These are phyloP conservation scores for Arabidopsis lyrata DNA, from an alignment of 441 rosid genomes.

Conservation along the genomic window DNA sequence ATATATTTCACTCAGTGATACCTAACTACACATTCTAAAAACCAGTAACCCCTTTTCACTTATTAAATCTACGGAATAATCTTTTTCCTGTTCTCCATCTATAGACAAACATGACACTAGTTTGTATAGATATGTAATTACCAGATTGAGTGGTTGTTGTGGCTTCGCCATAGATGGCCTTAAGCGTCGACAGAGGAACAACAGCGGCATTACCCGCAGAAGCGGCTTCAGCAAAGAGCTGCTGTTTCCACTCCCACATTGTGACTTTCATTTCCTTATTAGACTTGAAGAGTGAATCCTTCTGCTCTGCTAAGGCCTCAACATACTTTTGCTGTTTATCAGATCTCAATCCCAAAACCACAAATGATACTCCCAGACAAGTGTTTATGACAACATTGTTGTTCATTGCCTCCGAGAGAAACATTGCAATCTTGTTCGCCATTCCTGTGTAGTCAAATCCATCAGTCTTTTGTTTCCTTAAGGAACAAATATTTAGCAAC, in stretches of 20 bases:
- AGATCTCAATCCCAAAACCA: slow-evolving; percentile 61
- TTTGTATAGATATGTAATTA: slow-evolving; percentile 10
- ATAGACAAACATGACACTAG: neutral
- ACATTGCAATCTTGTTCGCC: slow-evolving; percentile 49
- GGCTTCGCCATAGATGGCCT: slow-evolving; percentile 72
- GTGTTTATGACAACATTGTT: slow-evolving; percentile 59
- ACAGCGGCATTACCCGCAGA: slow-evolving; percentile 52
- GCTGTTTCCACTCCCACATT: slow-evolving; percentile 89
- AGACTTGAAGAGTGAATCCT: slow-evolving; percentile 56
- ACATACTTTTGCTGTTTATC: slow-evolving; percentile 62
- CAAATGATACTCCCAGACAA: slow-evolving; percentile 56
- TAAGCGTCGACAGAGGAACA: slow-evolving; percentile 67
- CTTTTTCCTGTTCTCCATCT: neutral
- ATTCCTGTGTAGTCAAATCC: slow-evolving; percentile 37
- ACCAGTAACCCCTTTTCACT: neutral
- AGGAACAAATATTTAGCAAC: slow-evolving; percentile 29
- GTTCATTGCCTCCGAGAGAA: slow-evolving; percentile 50
- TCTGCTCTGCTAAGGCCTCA: slow-evolving; percentile 59
- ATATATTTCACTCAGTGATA: neutral
- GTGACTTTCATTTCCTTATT: slow-evolving; percentile 65
- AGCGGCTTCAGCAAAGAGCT: slow-evolving; percentile 68
- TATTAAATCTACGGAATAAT: too few relatives aligned
- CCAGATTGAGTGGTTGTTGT: slow-evolving; percentile 46
- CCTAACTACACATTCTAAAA: neutral
- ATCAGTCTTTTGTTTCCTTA: slow-evolving; percentile 16